A percentile compares a stretch with the other conserved stretches of the same genome.
Conservation (phyloP, 129 eudicot genomes). For the Erigeron canadensis region DNA sequence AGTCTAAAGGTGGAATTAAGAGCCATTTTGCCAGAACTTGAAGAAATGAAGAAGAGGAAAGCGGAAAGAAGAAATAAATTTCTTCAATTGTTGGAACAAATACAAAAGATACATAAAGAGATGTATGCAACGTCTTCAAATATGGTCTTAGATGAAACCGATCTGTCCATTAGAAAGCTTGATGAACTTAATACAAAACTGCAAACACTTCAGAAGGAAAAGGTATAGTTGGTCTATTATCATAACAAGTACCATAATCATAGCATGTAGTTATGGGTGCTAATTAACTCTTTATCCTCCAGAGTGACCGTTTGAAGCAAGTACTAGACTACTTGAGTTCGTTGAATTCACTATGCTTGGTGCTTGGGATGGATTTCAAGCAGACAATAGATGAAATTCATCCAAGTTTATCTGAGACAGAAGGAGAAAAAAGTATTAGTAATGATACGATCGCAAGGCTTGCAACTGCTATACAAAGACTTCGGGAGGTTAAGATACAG, state of each 20-base stretch:
- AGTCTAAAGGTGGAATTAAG: slow-evolving; percentile 76
- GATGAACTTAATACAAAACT: slow-evolving; percentile 72
- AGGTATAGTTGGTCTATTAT: slow-evolving; percentile 33
- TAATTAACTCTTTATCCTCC: slow-evolving; percentile 18
- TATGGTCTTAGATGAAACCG: slow-evolving; percentile 55
- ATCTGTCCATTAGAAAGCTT: slow-evolving; percentile 43
- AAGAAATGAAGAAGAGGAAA: slow-evolving; percentile 84
- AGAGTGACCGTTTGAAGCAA: slow-evolving; percentile 81
- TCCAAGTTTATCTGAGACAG: slow-evolving; percentile 56
- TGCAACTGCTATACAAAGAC: slow-evolving; percentile 42
- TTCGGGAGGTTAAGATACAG: slow-evolving; percentile 61
- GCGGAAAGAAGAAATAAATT: slow-evolving; percentile 67
- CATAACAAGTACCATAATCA: neutral
- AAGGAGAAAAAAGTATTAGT: slow-evolving; percentile 45
- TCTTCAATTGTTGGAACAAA: slow-evolving; percentile 56
- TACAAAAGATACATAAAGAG: slow-evolving; percentile 57
- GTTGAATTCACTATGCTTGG: slow-evolving; percentile 62
- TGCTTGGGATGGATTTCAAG: slow-evolving; percentile 61
- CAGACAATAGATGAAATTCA: slow-evolving; percentile 56
- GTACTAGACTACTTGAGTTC: slow-evolving; percentile 47
- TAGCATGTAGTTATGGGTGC: neutral
- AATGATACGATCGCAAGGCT: slow-evolving; percentile 48
- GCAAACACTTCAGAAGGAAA: slow-evolving; percentile 73
- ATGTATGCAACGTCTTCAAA: slow-evolving; percentile 38
- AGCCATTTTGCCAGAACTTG: slow-evolving; percentile 66